These are phyloP conservation scores for Luffa acutangula DNA, from an alignment of 306 rosid genomes.

Conservation along the genomic window DNA sequence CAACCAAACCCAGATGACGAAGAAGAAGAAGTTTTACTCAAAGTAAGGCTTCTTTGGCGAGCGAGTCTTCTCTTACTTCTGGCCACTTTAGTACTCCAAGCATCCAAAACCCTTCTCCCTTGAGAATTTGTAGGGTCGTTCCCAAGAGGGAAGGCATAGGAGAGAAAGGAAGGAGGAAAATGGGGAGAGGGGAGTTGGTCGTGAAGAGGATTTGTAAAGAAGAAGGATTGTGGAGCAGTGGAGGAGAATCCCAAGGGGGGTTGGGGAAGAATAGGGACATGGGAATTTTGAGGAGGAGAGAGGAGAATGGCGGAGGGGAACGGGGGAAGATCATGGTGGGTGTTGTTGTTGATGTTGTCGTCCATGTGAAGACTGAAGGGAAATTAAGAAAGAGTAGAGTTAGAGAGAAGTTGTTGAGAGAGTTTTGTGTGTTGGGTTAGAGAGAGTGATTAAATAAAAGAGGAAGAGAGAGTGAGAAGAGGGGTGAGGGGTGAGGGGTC, in stretches of 20 bases:
- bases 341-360: constrained; percentile 9
- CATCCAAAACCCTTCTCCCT: constrained; percentile 6
- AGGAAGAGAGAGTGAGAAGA: constrained; percentile 5
- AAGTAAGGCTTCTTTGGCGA: constrained; percentile 25
- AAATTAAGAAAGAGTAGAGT: background rate
- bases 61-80: constrained; percentile 31
- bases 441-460: background rate
- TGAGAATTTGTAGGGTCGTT: background rate
- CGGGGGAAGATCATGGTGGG: background rate
- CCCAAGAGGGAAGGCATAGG: background rate
- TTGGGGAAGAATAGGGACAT: background rate
- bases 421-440: background rate
- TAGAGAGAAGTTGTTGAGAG: no score
- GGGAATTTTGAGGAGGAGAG: constrained; percentile 2
- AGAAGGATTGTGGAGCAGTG: background rate
- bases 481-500: background rate
- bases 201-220: background rate
- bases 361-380: constrained; percentile 12
- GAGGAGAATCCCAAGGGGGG: background rate
- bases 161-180: background rate
- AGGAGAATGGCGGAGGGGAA: background rate
- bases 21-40: constrained; percentile 1
- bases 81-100: constrained; percentile 21
- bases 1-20: constrained; percentile 1
- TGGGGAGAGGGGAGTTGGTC: background rate